Evolutionary conservation across 768 basidiomycete genomes (phyloP).

Genomic region (Serendipita vermifera): DNA sequence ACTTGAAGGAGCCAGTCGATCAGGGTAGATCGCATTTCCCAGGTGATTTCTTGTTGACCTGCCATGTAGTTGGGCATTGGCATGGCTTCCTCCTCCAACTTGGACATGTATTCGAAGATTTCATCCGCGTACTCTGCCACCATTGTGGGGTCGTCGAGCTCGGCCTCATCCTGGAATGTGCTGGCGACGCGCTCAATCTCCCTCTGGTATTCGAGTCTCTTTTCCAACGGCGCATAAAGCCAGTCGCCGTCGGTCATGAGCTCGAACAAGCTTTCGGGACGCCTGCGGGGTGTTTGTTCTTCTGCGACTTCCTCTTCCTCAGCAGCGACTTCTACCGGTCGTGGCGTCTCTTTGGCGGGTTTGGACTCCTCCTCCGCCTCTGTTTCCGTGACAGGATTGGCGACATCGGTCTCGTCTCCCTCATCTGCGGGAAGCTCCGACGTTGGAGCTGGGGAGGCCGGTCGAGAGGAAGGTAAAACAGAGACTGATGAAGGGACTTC

Average conservation of each 20-base stretch:
- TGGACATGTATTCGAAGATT: slow-evolving; percentile 91
- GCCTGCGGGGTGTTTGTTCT: slow-evolving; percentile 12
- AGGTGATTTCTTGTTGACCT: slow-evolving; percentile 80
- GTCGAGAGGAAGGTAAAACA: neutral
- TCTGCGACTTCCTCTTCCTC: slow-evolving; percentile 37
- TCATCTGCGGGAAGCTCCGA: slow-evolving; percentile 1
- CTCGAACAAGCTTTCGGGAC: neutral
- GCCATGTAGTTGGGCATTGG: slow-evolving; percentile 89
- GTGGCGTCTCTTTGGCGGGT: slow-evolving; percentile 21
- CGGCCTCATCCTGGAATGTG: slow-evolving; percentile 28
- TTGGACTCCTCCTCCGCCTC: slow-evolving; percentile 14
- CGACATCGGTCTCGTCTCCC: slow-evolving; percentile 16
- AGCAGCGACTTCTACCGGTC: slow-evolving; percentile 6
- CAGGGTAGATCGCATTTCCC: slow-evolving; percentile 91
- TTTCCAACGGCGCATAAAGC: neutral
- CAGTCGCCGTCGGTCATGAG: neutral
- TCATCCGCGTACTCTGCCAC: slow-evolving; percentile 98
- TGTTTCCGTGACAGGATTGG: no score
- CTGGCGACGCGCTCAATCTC: slow-evolving; percentile 17
- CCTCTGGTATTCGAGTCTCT: slow-evolving; percentile 14
- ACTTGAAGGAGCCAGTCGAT: slow-evolving; percentile 98
- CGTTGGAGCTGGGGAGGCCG: neutral
- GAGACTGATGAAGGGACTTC: slow-evolving; percentile 15
- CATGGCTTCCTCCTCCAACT: slow-evolving; percentile 86
- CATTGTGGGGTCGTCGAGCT: slow-evolving; percentile 61